phyloP scores from a whole-genome alignment of 1,139 yeast species.

The Chernovozyma aurita region DNA sequence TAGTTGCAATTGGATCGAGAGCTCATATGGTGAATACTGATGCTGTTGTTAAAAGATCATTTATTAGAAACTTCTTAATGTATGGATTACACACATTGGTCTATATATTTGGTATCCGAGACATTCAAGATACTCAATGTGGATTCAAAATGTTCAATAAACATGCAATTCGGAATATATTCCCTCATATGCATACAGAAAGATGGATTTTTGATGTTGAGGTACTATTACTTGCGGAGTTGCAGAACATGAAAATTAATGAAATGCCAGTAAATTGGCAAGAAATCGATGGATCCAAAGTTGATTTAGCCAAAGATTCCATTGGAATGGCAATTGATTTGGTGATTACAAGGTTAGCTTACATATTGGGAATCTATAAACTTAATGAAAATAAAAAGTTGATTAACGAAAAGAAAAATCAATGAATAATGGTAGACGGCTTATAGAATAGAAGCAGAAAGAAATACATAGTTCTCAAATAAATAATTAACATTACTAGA shows the following conservation, averaged over 20 bases:
- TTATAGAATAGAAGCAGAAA: not conserved
- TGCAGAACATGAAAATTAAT: constrained; percentile 59
- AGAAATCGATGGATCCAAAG: constrained; percentile 92
- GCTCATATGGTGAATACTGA: constrained; percentile 97
- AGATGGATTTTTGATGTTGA: constrained; percentile 99
- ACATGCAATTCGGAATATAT: constrained; percentile 57
- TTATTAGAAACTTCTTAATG: constrained; percentile 87
- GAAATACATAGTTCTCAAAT: no score
- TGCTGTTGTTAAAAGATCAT: constrained; percentile 90
- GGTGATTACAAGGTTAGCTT: constrained; percentile 87
- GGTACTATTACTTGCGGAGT: constrained; percentile 71
- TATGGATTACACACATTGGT: constrained; percentile 86
- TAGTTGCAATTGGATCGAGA: constrained; percentile 84
- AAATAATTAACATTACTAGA: no score
- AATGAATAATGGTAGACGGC: not conserved
- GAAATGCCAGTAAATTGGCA: constrained; percentile 96
- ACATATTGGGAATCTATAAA: constrained; percentile 74
- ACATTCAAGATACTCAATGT: constrained; percentile 90
- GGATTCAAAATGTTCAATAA: constrained; percentile 90
- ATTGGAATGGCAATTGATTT: constrained; percentile 94
- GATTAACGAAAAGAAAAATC: not conserved
- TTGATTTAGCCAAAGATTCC: constrained; percentile 87
- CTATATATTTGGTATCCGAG: constrained; percentile 81
- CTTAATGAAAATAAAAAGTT: constrained; percentile 26
- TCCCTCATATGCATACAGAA: constrained; percentile 93